These are phyloP conservation scores for Suhomyces atakaporum DNA, from an alignment of 1,139 yeast species.

Conservation along the genomic window DNA sequence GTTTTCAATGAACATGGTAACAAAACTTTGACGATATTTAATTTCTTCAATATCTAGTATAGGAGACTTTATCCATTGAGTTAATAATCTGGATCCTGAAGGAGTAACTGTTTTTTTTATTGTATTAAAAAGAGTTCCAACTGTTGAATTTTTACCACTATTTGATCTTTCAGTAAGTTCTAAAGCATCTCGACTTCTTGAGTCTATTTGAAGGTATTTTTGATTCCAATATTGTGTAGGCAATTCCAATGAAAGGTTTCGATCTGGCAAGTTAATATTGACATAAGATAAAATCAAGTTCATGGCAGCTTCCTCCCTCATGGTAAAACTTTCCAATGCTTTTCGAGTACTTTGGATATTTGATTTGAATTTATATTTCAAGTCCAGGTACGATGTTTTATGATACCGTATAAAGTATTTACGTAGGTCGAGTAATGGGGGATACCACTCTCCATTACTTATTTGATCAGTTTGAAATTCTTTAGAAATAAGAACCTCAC, in stretches of 20 bases:
- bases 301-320: constrained; percentile 46
- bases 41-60: constrained; percentile 60
- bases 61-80: constrained; percentile 86
- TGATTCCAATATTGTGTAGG: constrained; percentile 45
- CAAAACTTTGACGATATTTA: constrained; percentile 60
- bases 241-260: constrained; percentile 37
- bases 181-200: constrained; percentile 78
- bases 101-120: constrained; percentile 75
- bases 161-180: constrained; percentile 62
- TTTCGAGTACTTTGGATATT: constrained; percentile 58
- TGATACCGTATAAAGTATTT: constrained; percentile 63
- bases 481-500: constrained; percentile 59
- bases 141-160: constrained; percentile 54
- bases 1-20: constrained; percentile 51
- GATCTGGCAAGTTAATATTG: constrained; percentile 43
- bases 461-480: constrained; percentile 34
- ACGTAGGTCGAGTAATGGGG: constrained; percentile 61
- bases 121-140: constrained; percentile 71
- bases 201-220: constrained; percentile 72
- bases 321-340: constrained; percentile 55
- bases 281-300: constrained; percentile 45
- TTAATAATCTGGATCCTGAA: constrained; percentile 75
- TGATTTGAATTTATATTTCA: constrained; percentile 40
- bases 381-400: constrained; percentile 32
- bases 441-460: constrained; percentile 53